Base-by-base conservation (phyloP, 129 eudicot genomes). In the Escallonia rubra region DNA sequence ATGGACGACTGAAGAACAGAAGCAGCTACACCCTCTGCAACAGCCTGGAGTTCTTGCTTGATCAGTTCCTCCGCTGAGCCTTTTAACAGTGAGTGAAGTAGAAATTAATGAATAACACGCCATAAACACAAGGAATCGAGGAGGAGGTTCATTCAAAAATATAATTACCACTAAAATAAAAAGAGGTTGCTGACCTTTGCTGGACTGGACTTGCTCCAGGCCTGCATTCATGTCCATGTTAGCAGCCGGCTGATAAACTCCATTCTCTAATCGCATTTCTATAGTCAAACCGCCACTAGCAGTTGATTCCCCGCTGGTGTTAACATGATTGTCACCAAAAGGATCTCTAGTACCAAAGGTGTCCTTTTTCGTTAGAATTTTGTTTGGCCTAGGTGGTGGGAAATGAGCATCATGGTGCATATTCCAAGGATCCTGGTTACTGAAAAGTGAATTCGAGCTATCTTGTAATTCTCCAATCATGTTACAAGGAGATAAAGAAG, bases 341-440 rank as follows among this genome's bases (percentile, higher is more conserved):
- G 71, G 50, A 59, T 82, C 91, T 63, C 61, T 78, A 3, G 51
- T 48, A 41, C 75, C 85, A 43, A 59, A 58, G 58, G 66, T 66
- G 23, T 85, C 94, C 72, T 65, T 80, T 72, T 71, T 85, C 10
- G 61, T 47, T 48, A 76, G 79, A 69, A 86, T 67, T 66, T 81
- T 88, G 64, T 50, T 81, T 51, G 96, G 94, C 63, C 61, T 81
- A 42, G 97, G 96, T 43, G 91, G 96, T 43, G 91, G 91, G 40
- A 78, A 77, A 41, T 85, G 96, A 55, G 78, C 53, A 59, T 93
- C 98, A 68, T 79, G 74, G 41, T 72, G 69, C 51, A 93, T 66
- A 80, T 74, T 89, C 96, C 96, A 93, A 63, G 96, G 96, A 82
- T 93, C 96, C 67, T 86, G 95, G 63, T 87, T 82, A 61, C 90